These are phyloP conservation scores for Sporothrix globosa DNA, from an alignment of 2,329 filamentous ascomycete species.

Conservation along the genomic window DNA sequence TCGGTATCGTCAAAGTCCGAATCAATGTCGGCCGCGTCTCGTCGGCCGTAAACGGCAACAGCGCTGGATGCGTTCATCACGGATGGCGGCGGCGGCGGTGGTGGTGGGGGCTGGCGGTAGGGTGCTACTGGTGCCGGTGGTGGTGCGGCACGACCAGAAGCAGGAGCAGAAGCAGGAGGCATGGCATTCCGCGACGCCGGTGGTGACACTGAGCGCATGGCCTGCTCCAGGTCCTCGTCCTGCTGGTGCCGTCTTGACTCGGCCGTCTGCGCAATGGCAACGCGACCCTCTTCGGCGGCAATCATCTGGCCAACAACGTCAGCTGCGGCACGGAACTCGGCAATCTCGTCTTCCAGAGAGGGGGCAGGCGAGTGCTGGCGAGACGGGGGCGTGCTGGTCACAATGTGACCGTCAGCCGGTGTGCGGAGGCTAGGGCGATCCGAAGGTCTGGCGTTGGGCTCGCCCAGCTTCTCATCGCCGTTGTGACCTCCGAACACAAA, in stretches of 20 bases:
- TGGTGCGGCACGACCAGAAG: background rate
- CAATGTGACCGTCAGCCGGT: constrained; percentile 24
- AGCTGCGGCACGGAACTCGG: constrained; percentile 52
- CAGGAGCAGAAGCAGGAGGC: background rate
- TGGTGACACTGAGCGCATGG: background rate
- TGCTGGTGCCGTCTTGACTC: constrained; percentile 36
- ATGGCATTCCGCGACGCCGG: background rate
- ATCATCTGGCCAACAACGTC: constrained; percentile 53
- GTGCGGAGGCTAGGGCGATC: background rate
- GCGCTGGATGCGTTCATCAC: constrained; percentile 26
- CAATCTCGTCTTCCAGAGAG: constrained; percentile 55
- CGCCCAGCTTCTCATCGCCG: constrained; percentile 45
- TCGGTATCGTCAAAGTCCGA: constrained; percentile 43
- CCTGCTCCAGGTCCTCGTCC: constrained; percentile 28
- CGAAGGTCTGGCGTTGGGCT: background rate
- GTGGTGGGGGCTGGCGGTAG: constrained; percentile 20
- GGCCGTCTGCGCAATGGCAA: constrained; percentile 33
- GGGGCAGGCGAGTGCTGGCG: constrained; percentile 35
- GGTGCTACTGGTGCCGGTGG: constrained; percentile 15
- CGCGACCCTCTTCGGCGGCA: constrained; percentile 48
- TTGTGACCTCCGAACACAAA: constrained; percentile 36
- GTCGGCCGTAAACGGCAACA: constrained; percentile 28
- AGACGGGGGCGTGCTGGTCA: constrained; percentile 30
- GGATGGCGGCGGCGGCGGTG: constrained; percentile 29
- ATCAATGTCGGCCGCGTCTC: constrained; percentile 26